Evolutionary conservation across 345 rosid genomes (phyloP), one percentile per base, ranked within the genome.

Genomic region (Garcia nutans): DNA sequence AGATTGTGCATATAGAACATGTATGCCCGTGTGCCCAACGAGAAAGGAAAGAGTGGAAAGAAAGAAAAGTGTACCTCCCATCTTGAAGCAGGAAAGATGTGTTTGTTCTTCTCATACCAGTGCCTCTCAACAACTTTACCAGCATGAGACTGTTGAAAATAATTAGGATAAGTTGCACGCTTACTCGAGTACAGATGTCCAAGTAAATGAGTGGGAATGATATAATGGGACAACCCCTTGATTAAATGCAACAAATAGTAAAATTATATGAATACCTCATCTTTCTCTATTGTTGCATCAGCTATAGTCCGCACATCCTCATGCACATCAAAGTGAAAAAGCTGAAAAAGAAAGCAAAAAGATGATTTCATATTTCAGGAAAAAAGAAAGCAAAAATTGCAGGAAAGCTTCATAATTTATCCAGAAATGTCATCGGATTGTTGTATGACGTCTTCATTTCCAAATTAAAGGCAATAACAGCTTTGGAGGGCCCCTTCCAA

Each of bases 51-150:
- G 5, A 7, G 0, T 10, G 58, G 37, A 47, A 58, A 10, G 56
- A 10, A 6, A 79, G 68, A 63, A 69, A 55, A 69, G 24, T 24
- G 55, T 56, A 96, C 98, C 99, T 93, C 99, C 99, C 98, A 96
- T 86, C 98, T 87, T 10, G 98, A 96, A 84, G 98, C 98, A 42
- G 99, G 99, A 79, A 96, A 96, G 72, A 96, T 96, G 82, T 93
- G 99, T 76, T 93, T 93, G 92, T 96, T 96, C 93, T 93, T 96
- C 80, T 96, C 98, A 26, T 96, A 93, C 99, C 99, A 96, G 82
- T 96, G 99, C 83, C 99, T 92, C 91, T 96, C 99, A 42, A 93
- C 98, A 28, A 96, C 99, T 85, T 96, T 93, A 68, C 99, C 99
- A 31, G 99, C 98, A 81, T 96, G 99, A 12, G 98, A 96, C 99